Evolutionary conservation across 169 alveolate genomes (phyloP).

Genomic region (Plasmodium vivax): DNA sequence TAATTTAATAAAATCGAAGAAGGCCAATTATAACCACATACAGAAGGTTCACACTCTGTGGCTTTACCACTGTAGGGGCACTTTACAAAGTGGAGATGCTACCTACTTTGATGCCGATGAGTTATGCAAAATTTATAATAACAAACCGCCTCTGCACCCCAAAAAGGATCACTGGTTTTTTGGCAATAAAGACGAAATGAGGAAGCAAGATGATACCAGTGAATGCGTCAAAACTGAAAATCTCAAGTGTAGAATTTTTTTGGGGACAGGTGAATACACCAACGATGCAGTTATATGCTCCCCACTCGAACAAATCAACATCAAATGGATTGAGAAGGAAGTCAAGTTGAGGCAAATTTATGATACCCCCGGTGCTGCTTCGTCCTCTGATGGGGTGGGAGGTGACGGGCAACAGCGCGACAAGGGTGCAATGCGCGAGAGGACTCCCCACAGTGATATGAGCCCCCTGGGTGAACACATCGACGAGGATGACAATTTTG

Average conservation of each 20-base stretch:
- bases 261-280: slow-evolving; percentile 90
- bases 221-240: slow-evolving; percentile 78
- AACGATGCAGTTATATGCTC: slow-evolving; percentile 89
- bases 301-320: slow-evolving; percentile 84
- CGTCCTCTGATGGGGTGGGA: not conserved
- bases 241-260: slow-evolving; percentile 84
- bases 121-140: slow-evolving; percentile 87
- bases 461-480: not conserved
- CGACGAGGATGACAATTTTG: slow-evolving; percentile 31
- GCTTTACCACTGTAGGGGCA: slow-evolving; percentile 93
- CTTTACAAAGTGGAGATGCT: slow-evolving; percentile 85
- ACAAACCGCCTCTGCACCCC: slow-evolving; percentile 90
- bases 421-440: not conserved
- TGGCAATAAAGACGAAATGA: slow-evolving; percentile 66
- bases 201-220: slow-evolving; percentile 76
- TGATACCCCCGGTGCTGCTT: slow-evolving; percentile 9
- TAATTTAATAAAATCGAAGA: slow-evolving; percentile 86
- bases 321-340: slow-evolving; percentile 89
- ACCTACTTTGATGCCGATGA: slow-evolving; percentile 89
- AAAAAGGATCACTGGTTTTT: slow-evolving; percentile 92
- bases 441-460: slow-evolving; percentile 7
- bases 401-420: not conserved
- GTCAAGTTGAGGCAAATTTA: slow-evolving; percentile 81
- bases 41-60: slow-evolving; percentile 91
- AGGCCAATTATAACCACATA: slow-evolving; percentile 81